phyloP scores from a whole-genome alignment of 306 rosid species.

The Fagus sylvatica region DNA sequence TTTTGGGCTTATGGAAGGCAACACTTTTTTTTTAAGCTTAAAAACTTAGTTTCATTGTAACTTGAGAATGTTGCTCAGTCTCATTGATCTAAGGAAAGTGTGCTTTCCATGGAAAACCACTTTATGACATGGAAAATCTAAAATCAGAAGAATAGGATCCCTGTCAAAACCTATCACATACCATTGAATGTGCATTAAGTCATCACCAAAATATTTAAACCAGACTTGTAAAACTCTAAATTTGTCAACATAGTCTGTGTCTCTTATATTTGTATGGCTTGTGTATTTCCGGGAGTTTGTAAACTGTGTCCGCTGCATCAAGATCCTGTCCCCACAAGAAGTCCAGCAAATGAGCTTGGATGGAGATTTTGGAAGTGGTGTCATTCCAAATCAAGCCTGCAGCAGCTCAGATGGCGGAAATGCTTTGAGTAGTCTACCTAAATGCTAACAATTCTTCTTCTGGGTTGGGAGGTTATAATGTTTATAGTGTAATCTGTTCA shows the following conservation, averaged over 20 bases:
- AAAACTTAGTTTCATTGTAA: not conserved
- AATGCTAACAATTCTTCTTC: conserved; percentile 39
- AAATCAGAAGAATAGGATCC: not conserved
- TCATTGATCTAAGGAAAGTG: not conserved
- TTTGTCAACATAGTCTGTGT: not conserved
- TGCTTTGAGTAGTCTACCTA: conserved; percentile 41
- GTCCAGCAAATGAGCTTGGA: conserved; percentile 96
- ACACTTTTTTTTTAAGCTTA: not conserved
- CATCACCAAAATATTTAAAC: not conserved
- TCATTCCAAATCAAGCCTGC: conserved; percentile 86
- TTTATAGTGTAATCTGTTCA: conserved; percentile 16
- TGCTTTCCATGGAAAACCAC: no score
- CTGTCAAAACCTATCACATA: conserved; percentile 4
- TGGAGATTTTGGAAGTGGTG: conserved; percentile 74
- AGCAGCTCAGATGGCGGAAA: conserved; percentile 93
- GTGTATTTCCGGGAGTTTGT: conserved; percentile 77
- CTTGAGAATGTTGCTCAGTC: no score
- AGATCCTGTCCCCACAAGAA: conserved; percentile 92
- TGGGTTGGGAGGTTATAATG: conserved; percentile 21
- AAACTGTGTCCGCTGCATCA: conserved; percentile 87
- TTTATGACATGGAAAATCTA: not conserved
- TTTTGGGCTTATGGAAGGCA: not conserved
- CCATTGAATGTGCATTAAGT: not conserved
- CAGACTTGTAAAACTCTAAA: not conserved
- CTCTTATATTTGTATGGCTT: not conserved